Evolutionary conservation across 2,329 filamentous ascomycete genomes (phyloP).

Genomic region (Paraconiothyrium sp.): DNA sequence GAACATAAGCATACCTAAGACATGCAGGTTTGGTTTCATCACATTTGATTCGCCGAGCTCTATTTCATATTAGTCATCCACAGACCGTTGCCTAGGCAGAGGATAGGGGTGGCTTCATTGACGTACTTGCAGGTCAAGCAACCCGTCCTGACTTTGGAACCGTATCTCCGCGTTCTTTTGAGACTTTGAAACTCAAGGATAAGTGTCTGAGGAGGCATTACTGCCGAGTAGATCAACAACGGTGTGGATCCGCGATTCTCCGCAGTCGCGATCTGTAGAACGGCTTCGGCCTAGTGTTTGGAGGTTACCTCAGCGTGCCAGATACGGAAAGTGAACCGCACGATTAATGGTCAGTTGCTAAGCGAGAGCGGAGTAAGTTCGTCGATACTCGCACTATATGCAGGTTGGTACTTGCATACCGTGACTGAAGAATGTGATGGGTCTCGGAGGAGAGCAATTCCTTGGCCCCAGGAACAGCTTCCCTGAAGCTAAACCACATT

Average conservation of each 20-base stretch:
- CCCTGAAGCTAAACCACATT: background rate
- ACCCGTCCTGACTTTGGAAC: slow-evolving; percentile 26
- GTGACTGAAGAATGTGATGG: background rate
- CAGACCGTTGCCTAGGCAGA: background rate
- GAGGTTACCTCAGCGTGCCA: background rate
- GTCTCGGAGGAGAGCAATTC: background rate
- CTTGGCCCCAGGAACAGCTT: slow-evolving; percentile 1
- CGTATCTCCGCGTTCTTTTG: slow-evolving; percentile 21
- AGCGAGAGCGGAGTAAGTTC: background rate
- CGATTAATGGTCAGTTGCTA: background rate
- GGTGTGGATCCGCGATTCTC: background rate
- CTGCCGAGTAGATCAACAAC: background rate
- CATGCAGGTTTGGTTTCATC: slow-evolving; percentile 12
- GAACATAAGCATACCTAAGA: slow-evolving; percentile 7
- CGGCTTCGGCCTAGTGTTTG: background rate
- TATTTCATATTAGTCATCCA: background rate
- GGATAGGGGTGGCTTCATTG: background rate
- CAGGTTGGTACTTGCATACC: background rate
- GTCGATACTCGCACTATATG: background rate
- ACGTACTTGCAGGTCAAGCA: slow-evolving; percentile 27
- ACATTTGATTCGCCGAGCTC: slow-evolving; percentile 14
- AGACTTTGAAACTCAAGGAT: slow-evolving; percentile 17
- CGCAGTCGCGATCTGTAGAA: background rate
- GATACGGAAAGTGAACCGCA: background rate
- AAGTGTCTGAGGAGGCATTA: slow-evolving; percentile 7